Evolutionary conservation across 129 eudicot genomes (phyloP).

Genomic region (Chrysanthemum seticuspe): DNA sequence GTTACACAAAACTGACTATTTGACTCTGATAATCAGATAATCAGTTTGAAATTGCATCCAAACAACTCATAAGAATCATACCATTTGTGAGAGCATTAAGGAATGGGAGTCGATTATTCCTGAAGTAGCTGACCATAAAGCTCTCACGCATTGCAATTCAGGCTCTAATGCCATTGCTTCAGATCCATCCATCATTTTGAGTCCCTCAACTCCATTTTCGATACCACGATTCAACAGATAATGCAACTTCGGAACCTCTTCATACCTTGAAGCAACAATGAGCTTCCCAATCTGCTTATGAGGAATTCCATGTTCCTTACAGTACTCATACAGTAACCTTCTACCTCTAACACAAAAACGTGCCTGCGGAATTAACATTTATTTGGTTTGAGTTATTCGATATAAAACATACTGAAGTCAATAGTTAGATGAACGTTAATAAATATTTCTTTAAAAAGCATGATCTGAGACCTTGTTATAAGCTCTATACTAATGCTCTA

Average conservation of each 20-base stretch:
- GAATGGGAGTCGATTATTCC: slow-evolving; percentile 88
- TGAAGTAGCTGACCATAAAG: slow-evolving; percentile 73
- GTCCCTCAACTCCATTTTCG: slow-evolving; percentile 78
- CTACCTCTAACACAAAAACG: slow-evolving; percentile 79
- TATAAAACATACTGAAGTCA: not conserved
- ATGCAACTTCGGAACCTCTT: slow-evolving; percentile 67
- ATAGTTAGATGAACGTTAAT: not conserved
- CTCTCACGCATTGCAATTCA: slow-evolving; percentile 69
- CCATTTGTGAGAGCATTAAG: slow-evolving; percentile 75
- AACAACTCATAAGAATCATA: slow-evolving; percentile 16
- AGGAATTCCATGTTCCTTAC: slow-evolving; percentile 62
- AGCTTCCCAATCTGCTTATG: slow-evolving; percentile 89
- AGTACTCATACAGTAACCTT: slow-evolving; percentile 66
- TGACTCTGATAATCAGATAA: too few species aligned
- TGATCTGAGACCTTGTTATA: not conserved
- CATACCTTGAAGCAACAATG: slow-evolving; percentile 71
- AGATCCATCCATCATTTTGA: slow-evolving; percentile 66
- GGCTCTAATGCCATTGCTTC: slow-evolving; percentile 78
- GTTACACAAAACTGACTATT: too few species aligned
- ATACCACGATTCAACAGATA: slow-evolving; percentile 53
- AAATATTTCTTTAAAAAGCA: not conserved
- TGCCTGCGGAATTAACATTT: slow-evolving; percentile 47
- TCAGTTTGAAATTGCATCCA: too few species aligned
- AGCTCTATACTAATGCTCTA: too few species aligned
- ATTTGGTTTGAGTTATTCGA: not conserved